These are phyloP conservation scores for Trichoderma sp. DNA, from an alignment of 2,329 filamentous ascomycete genomes.

Conservation along the genomic window DNA sequence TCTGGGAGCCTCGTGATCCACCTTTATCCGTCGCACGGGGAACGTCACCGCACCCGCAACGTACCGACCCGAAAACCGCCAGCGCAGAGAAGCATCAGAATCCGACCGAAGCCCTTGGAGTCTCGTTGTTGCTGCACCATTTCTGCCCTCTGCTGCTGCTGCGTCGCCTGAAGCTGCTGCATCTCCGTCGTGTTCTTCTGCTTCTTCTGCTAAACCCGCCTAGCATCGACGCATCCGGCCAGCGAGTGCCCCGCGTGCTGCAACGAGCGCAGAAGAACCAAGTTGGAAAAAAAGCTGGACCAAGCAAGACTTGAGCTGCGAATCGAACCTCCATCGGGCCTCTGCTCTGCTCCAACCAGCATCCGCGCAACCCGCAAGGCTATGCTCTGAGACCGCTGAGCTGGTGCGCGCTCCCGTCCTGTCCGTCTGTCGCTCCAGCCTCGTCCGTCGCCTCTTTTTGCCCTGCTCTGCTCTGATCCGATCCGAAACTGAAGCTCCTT, in stretches of 20 bases:
- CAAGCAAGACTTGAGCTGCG: background rate
- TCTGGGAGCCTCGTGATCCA: conserved; percentile 21
- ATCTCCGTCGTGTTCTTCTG: background rate
- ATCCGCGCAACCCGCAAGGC: conserved; percentile 16
- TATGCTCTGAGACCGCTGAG: conserved; percentile 25
- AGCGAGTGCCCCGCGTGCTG: background rate
- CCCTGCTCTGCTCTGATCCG: background rate
- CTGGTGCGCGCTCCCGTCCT: conserved; percentile 18
- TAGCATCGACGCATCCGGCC: background rate
- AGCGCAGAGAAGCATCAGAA: conserved; percentile 2
- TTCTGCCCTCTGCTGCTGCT: background rate
- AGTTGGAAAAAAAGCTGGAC: background rate
- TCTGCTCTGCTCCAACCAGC: background rate
- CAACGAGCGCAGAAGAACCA: background rate
- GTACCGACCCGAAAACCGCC: conserved; percentile 20
- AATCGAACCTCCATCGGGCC: background rate
- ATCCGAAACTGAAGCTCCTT: background rate
- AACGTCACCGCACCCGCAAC: conserved; percentile 18
- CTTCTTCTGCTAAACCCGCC: background rate
- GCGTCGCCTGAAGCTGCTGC: background rate
- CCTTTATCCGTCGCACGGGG: conserved; percentile 22
- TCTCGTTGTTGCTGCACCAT: too few relatives aligned
- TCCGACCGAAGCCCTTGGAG: background rate
- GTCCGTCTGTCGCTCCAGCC: background rate
- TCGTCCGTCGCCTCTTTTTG: background rate